Evolutionary conservation across 306 rosid genomes (phyloP).

Genomic region (Benincasa hispida): DNA sequence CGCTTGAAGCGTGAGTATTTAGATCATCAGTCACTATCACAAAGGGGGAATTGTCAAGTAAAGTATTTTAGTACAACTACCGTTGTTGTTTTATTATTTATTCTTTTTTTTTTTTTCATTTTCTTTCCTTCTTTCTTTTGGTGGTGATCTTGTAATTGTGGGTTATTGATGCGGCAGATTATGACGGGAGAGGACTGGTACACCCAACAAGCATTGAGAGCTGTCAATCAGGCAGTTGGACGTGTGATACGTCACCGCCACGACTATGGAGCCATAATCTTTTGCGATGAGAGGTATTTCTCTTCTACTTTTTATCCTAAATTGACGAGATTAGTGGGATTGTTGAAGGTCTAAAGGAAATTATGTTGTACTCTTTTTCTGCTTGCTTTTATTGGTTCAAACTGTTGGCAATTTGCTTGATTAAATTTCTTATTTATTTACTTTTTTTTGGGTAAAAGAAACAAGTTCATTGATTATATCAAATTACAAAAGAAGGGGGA

Average conservation of each 20-base stretch:
- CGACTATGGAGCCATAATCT: conserved; percentile 93
- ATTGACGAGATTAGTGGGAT: conserved; percentile 3
- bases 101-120: neutral
- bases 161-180: conserved; percentile 22
- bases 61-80: neutral
- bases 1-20: conserved; percentile 85
- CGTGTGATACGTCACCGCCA: conserved; percentile 96
- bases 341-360: no score
- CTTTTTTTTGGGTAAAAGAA: no score
- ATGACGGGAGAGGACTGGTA: conserved; percentile 92
- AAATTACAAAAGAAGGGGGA: no score
- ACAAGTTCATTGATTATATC: no score
- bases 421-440: neutral
- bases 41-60: conserved; percentile 41
- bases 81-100: no score
- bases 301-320: neutral
- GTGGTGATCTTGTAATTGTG: neutral
- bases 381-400: neutral
- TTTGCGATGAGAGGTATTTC: conserved; percentile 83
- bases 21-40: conserved; percentile 47
- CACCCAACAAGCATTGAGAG: conserved; percentile 88
- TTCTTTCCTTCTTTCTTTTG: neutral
- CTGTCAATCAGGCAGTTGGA: conserved; percentile 96
- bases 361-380: neutral
- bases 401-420: neutral